phyloP scores from a whole-genome alignment of 2,329 filamentous ascomycete genomes.

The Ophiostoma tasmaniense region DNA sequence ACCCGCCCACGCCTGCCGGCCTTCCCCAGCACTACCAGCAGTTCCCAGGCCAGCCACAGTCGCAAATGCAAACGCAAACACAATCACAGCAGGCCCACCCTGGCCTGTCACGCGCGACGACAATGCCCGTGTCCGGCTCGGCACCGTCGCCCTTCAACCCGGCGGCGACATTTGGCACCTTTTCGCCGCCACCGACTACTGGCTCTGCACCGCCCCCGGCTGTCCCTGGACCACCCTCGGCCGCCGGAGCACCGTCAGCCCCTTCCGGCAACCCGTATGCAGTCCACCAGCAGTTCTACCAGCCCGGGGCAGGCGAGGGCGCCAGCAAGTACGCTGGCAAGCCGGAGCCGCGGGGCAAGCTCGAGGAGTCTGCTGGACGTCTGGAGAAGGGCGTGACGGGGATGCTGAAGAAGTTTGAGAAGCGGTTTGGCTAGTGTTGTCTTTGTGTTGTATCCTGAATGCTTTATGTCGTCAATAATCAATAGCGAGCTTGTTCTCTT shows the following conservation, averaged over 20 bases:
- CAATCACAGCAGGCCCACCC: constrained; percentile 25
- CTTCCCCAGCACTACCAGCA: constrained; percentile 22
- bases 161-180: constrained; percentile 24
- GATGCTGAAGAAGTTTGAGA: constrained; percentile 71
- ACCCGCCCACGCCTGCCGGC: constrained; percentile 31
- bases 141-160: constrained; percentile 23
- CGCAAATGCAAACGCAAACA: background rate
- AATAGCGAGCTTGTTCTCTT: too few relatives aligned
- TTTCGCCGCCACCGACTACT: constrained; percentile 36
- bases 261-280: constrained; percentile 14
- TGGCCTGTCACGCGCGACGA: constrained; percentile 41
- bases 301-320: constrained; percentile 56
- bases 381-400: constrained; percentile 62
- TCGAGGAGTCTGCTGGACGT: constrained; percentile 58
- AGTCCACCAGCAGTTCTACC: constrained; percentile 61
- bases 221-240: background rate
- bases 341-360: constrained; percentile 39
- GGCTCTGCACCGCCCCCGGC: constrained; percentile 30
- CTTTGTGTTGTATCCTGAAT: too few relatives aligned
- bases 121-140: constrained; percentile 37
- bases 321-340: constrained; percentile 35
- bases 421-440: constrained; percentile 50
- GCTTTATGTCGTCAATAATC: too few relatives aligned
- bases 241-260: constrained; percentile 26
- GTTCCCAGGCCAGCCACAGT: background rate